Evolutionary conservation across 371 early-diverging fungal species (phyloP).

Genomic region (Blakeslea trispora): DNA sequence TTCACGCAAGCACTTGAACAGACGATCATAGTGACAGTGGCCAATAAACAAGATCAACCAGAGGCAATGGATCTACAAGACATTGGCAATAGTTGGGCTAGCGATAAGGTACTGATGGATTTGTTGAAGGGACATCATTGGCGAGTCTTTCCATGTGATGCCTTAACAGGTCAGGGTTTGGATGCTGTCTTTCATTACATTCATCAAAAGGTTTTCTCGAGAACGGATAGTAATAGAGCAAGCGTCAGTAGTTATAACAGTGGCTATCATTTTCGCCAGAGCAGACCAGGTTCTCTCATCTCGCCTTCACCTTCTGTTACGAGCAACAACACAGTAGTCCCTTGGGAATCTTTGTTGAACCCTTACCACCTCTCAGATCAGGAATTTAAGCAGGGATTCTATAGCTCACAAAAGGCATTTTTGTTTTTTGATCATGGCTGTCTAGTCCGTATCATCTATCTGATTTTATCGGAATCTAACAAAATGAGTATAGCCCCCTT

Average conservation of each 20-base stretch:
- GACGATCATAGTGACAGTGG: constrained; percentile 36
- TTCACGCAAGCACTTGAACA: constrained; percentile 21
- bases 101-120: constrained; percentile 19
- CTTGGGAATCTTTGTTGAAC: constrained; percentile 38
- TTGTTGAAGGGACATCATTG: constrained; percentile 35
- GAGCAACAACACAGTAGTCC: constrained; percentile 20
- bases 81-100: constrained; percentile 35
- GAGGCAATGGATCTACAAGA: constrained; percentile 34
- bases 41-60: constrained; percentile 28
- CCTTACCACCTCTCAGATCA: constrained; percentile 31
- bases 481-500: background rate
- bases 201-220: too few relatives aligned
- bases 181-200: constrained; percentile 23
- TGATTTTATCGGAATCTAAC: constrained; percentile 15
- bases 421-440: constrained; percentile 36
- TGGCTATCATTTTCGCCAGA: too few relatives aligned
- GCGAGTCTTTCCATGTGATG: constrained; percentile 37
- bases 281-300: background rate
- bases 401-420: constrained; percentile 14
- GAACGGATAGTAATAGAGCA: too few relatives aligned
- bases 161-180: constrained; percentile 27
- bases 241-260: too few relatives aligned
- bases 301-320: background rate
- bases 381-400: constrained; percentile 33
- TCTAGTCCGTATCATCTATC: constrained; percentile 32